Percentiles rank a stretch among this genome's conserved stretches.
Evolutionary conservation across 2,329 filamentous ascomycete genomes (phyloP).

Genomic region (Hymenoscyphus albidus): DNA sequence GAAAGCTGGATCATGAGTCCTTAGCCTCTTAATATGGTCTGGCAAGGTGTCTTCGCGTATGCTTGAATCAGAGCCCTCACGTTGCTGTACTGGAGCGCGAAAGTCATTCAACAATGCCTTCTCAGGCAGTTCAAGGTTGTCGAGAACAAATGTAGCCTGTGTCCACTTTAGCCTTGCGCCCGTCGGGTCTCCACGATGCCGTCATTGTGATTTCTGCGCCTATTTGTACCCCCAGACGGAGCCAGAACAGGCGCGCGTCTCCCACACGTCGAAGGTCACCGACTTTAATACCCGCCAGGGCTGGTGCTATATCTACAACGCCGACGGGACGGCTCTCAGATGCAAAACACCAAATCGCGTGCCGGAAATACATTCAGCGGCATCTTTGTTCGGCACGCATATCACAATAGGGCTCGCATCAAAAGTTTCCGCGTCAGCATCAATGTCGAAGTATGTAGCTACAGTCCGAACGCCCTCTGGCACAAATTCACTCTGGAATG

Average conservation of each 20-base stretch:
- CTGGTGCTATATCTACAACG: not conserved
- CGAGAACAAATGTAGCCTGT: not conserved
- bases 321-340: not conserved
- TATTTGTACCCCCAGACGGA: not conserved
- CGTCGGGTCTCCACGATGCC: not conserved
- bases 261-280: not conserved
- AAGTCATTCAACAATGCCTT: not conserved
- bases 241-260: not conserved
- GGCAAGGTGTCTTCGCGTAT: not conserved
- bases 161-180: not conserved
- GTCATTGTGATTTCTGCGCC: not conserved
- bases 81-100: slow-evolving; percentile 1
- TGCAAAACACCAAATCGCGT: not conserved
- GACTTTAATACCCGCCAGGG: not conserved
- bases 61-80: slow-evolving; percentile 1
- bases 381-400: not conserved
- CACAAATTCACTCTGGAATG: not conserved
- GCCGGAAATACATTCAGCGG: not conserved
- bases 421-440: not conserved
- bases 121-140: not conserved
- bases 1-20: too few species aligned
- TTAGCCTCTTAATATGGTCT: not conserved
- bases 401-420: not conserved
- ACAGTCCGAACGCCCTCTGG: not conserved
- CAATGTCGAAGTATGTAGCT: not conserved